Conservation (phyloP, 2,329 filamentous ascomycete genomes). For the Claviceps arundinis region DNA sequence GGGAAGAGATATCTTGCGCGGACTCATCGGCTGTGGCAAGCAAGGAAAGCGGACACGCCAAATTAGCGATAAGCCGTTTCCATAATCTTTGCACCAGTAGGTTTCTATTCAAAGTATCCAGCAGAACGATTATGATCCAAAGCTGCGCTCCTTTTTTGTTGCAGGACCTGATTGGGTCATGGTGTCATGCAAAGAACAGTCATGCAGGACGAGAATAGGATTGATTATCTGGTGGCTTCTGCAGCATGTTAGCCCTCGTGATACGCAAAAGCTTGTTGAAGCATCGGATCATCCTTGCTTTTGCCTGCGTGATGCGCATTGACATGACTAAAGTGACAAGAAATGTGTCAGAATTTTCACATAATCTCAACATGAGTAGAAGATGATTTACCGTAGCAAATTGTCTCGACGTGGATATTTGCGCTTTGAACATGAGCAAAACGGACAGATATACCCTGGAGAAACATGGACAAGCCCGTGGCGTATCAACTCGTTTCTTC, state of each 20-base stretch:
- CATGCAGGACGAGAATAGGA: background rate
- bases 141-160: too few relatives aligned
- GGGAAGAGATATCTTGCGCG: background rate
- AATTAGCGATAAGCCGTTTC: too few relatives aligned
- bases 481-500: constrained; percentile 61
- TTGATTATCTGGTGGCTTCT: background rate
- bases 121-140: too few relatives aligned
- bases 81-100: too few relatives aligned
- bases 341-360: constrained; percentile 4
- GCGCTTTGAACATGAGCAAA: constrained; percentile 86
- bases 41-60: background rate
- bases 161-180: too few relatives aligned
- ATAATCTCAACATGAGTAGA: background rate
- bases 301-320: constrained; percentile 84
- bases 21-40: background rate
- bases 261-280: constrained; percentile 76
- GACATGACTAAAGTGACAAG: constrained; percentile 54
- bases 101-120: too few relatives aligned
- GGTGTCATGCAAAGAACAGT: too few relatives aligned
- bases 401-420: constrained; percentile 94
- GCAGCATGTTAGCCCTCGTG: background rate
- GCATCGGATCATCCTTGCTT: constrained; percentile 67
- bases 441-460: constrained; percentile 90
- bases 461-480: constrained; percentile 85
- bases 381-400: constrained; percentile 60